Percentiles rank a stretch among this genome's conserved stretches.
phyloP scores from a whole-genome alignment of 2,329 filamentous ascomycete genomes.

The Ampelomyces quisqualis region DNA sequence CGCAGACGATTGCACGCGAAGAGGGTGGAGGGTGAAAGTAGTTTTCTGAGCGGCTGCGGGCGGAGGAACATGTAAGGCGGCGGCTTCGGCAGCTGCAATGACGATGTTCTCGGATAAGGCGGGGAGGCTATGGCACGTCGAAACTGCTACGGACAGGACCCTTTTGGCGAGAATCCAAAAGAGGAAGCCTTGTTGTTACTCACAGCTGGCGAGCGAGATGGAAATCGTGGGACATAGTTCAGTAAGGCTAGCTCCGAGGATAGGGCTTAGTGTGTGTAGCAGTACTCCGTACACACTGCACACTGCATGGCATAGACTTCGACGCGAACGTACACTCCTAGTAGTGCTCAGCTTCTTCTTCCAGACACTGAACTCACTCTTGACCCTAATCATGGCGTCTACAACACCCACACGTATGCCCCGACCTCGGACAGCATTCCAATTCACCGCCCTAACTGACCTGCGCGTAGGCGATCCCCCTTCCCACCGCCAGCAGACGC shows the following conservation, averaged over 20 bases:
- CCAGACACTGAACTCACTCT: too few species aligned
- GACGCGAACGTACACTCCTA: too few species aligned
- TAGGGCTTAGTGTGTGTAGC: too few species aligned
- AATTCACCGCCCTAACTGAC: conserved; percentile 8
- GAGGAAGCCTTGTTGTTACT: too few species aligned
- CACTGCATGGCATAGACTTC: too few species aligned
- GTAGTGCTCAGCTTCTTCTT: too few species aligned
- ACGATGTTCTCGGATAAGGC: conserved; percentile 2
- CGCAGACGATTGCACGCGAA: conserved; percentile 12
- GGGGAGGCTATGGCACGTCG: conserved; percentile 2
- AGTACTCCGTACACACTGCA: too few species aligned
- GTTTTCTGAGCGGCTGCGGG: conserved; percentile 19
- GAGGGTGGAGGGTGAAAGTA: conserved; percentile 10
- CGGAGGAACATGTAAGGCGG: conserved; percentile 29
- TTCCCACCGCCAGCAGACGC: conserved; percentile 49
- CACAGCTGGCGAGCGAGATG: too few species aligned
- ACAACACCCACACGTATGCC: conserved; percentile 24
- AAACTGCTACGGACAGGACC: not conserved
- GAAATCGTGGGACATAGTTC: too few species aligned
- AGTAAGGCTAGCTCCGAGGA: too few species aligned
- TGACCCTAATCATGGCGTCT: conserved; percentile 21
- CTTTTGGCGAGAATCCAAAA: not conserved
- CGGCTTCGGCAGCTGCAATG: conserved; percentile 3
- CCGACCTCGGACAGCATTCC: conserved; percentile 27
- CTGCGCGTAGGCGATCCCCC: conserved; percentile 17